phyloP scores from a whole-genome alignment of 108 stramenopile species.

The Nitzschia sp. region DNA sequence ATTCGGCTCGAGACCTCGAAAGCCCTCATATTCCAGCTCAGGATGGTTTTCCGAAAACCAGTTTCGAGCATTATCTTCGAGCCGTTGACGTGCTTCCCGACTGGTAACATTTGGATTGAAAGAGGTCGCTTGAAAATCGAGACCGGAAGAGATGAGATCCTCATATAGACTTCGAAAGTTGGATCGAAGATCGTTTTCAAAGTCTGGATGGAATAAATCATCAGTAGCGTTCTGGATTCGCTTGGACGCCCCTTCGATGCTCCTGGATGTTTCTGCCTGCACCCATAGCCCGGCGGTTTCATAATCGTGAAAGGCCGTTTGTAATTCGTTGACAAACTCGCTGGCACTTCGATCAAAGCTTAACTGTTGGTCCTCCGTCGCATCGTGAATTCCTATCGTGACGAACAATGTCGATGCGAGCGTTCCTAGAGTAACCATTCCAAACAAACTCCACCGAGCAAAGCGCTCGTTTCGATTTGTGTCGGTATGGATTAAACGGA shows the following conservation, averaged over 20 bases:
- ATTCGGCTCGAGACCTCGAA: slow-evolving; percentile 30
- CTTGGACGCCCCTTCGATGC: not conserved
- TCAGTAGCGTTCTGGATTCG: not conserved
- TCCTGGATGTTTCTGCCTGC: slow-evolving; percentile 13
- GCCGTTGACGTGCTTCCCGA: slow-evolving; percentile 12
- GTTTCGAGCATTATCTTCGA: slow-evolving; percentile 24
- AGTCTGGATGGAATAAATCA: too few species aligned
- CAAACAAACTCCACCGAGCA: not conserved
- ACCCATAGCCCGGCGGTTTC: slow-evolving; percentile 27
- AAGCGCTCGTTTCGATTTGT: not conserved
- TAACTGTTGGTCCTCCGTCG: not conserved
- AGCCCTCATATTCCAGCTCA: slow-evolving; percentile 23
- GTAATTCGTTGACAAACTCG: slow-evolving; percentile 16
- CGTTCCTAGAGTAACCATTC: not conserved
- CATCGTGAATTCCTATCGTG: not conserved
- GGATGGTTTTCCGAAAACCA: slow-evolving; percentile 41
- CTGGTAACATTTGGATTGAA: slow-evolving; percentile 39
- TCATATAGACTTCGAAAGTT: slow-evolving; percentile 47
- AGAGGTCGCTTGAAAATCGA: slow-evolving; percentile 32
- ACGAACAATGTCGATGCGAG: not conserved
- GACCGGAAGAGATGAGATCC: slow-evolving; percentile 14
- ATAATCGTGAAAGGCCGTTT: slow-evolving; percentile 37
- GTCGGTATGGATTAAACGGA: too few species aligned
- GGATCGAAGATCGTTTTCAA: slow-evolving; percentile 1
- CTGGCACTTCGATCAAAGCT: slow-evolving; percentile 34